A percentile compares a stretch with the other conserved stretches of the same genome.
phyloP scores from a whole-genome alignment of 345 rosid species.

The Rhodomyrtus tomentosa region DNA sequence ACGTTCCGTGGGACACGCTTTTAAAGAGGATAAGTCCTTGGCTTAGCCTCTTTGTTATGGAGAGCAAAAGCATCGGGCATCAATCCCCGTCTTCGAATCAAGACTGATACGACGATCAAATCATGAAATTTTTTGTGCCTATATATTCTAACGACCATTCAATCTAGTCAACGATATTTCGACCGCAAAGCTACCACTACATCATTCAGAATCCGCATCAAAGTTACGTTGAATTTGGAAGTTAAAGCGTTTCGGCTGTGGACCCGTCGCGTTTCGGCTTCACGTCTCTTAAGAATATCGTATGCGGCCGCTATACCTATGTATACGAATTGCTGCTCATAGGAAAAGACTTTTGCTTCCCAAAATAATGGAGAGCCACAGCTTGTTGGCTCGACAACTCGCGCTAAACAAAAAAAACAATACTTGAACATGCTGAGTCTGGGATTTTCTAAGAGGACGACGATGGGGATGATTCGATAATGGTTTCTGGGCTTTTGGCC shows the following conservation, averaged over 20 bases:
- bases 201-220: neutral
- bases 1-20: neutral
- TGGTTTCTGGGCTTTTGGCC: neutral
- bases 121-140: neutral
- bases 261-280: neutral
- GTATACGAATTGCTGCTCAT: neutral
- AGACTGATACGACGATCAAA: neutral
- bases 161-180: neutral
- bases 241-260: neutral
- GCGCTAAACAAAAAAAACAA: neutral
- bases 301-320: too few relatives aligned
- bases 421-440: neutral
- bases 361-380: neutral
- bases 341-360: neutral
- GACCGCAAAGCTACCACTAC: neutral
- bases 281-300: too few relatives aligned
- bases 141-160: neutral
- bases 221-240: too few relatives aligned
- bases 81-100: neutral
- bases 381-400: neutral
- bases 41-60: neutral
- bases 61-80: neutral
- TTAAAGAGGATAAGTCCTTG: neutral
- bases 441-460: neutral
- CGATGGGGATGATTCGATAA: neutral